A percentile compares a stretch with the other conserved stretches of the same genome.
Evolutionary conservation across 257 asterid genomes (phyloP).

Genomic region (Gardenia jasminoides): DNA sequence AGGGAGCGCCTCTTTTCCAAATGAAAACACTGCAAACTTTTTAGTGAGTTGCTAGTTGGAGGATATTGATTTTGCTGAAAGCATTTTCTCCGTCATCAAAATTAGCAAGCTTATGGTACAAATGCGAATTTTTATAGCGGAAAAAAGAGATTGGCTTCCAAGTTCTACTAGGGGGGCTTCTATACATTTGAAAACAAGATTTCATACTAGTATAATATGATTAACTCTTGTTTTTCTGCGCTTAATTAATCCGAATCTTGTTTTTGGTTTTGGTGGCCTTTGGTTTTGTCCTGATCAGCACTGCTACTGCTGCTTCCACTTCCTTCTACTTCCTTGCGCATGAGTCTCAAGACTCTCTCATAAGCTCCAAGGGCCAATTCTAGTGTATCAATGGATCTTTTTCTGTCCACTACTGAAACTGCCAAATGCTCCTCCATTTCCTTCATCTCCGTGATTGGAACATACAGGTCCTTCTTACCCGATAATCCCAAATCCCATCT

Average conservation of each 20-base stretch:
- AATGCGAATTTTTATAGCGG: not conserved
- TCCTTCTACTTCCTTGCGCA: constrained; percentile 8
- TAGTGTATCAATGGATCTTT: constrained; percentile 5
- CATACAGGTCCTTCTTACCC: not conserved
- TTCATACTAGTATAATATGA: not conserved
- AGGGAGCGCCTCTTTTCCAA: too few species aligned
- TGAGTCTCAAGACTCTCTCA: constrained; percentile 17
- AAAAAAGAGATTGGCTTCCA: not conserved
- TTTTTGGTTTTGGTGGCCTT: not conserved
- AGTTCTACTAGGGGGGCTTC: not conserved
- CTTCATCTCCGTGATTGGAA: constrained; percentile 1
- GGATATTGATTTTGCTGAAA: too few species aligned
- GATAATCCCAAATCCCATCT: not conserved
- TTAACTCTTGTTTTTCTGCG: not conserved
- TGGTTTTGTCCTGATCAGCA: not conserved
- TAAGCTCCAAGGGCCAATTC: constrained; percentile 20
- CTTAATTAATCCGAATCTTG: not conserved
- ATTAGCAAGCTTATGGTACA: not conserved
- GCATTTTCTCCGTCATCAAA: too few species aligned
- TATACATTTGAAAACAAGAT: not conserved
- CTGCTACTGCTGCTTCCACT: not conserved
- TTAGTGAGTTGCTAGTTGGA: too few species aligned
- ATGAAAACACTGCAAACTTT: too few species aligned
- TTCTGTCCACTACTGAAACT: constrained; percentile 14
- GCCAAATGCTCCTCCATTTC: constrained; percentile 11